Evolutionary conservation across 805 yeast species (phyloP).

Genomic region (Wickerhamomyces silvicola): DNA sequence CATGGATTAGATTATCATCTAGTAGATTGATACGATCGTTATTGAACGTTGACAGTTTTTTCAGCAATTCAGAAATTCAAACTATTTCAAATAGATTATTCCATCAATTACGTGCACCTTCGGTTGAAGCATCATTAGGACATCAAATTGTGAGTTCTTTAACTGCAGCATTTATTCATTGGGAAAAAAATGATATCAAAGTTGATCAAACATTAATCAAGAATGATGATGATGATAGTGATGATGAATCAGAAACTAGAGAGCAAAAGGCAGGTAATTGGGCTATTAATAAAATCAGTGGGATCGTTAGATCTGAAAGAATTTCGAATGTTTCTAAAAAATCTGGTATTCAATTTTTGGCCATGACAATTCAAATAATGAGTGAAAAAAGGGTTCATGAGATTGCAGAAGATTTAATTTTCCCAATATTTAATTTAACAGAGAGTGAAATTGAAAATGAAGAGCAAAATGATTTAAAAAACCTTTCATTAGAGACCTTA

Average conservation of each 20-base stretch:
- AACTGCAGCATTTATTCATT: slow-evolving; percentile 49
- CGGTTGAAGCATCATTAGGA: slow-evolving; percentile 56
- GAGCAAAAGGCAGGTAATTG: slow-evolving; percentile 42
- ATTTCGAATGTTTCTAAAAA: slow-evolving; percentile 54
- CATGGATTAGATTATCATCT: slow-evolving; percentile 79
- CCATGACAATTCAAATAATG: slow-evolving; percentile 52
- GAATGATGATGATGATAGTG: slow-evolving; percentile 20
- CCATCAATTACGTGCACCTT: slow-evolving; percentile 80
- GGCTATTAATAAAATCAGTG: slow-evolving; percentile 56
- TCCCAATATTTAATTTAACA: slow-evolving; percentile 45
- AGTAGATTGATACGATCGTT: slow-evolving; percentile 51
- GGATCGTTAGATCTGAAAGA: slow-evolving; percentile 61
- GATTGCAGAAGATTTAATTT: slow-evolving; percentile 43
- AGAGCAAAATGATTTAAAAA: slow-evolving; percentile 45
- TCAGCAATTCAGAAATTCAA: slow-evolving; percentile 49
- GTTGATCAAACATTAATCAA: slow-evolving; percentile 19
- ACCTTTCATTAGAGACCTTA: slow-evolving; percentile 58
- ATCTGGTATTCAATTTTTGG: slow-evolving; percentile 62
- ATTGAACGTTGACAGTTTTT: slow-evolving; percentile 33
- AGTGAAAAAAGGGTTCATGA: slow-evolving; percentile 32
- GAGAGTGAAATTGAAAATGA: slow-evolving; percentile 39
- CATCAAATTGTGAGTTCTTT: slow-evolving; percentile 61
- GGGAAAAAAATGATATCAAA: slow-evolving; percentile 44
- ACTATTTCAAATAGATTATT: slow-evolving; percentile 59
- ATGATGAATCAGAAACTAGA: slow-evolving; percentile 16